phyloP scores from a whole-genome alignment of 371 early-diverging fungal genomes.

The Saksenaea vasiformis region DNA sequence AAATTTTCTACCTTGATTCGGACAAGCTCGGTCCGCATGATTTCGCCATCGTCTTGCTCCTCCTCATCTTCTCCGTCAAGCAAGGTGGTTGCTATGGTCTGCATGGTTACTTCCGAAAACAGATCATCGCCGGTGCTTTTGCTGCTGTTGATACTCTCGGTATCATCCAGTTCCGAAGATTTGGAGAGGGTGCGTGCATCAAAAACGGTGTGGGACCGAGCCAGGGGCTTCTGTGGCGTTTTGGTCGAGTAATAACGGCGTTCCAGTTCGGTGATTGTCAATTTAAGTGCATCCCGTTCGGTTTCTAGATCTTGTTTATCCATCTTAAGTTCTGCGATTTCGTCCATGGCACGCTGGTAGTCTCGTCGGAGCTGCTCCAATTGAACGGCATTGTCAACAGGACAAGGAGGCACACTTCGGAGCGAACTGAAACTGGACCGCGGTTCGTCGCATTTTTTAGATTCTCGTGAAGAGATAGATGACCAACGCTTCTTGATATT shows the following conservation, averaged over 20 bases:
- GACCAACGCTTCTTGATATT: slow-evolving; percentile 34
- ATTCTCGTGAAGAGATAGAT: slow-evolving; percentile 21
- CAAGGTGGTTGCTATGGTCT: slow-evolving; percentile 7
- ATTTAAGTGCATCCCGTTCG: slow-evolving; percentile 44
- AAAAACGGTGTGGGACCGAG: not conserved
- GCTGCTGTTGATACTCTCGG: slow-evolving; percentile 15
- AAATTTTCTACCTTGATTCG: slow-evolving; percentile 35
- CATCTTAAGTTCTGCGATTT: slow-evolving; percentile 28
- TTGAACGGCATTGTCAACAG: not conserved
- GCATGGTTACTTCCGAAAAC: slow-evolving; percentile 16
- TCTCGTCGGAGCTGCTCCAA: slow-evolving; percentile 7
- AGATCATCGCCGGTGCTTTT: slow-evolving; percentile 2
- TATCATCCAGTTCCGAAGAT: slow-evolving; percentile 3
- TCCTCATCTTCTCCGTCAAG: slow-evolving; percentile 6
- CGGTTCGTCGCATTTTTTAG: slow-evolving; percentile 13
- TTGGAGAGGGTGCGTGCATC: not conserved
- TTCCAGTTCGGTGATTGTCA: slow-evolving; percentile 40
- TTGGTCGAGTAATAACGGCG: slow-evolving; percentile 14
- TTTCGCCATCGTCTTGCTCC: slow-evolving; percentile 9
- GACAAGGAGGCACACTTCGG: slow-evolving; percentile 2
- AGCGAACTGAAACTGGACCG: slow-evolving; percentile 20
- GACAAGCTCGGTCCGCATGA: slow-evolving; percentile 24
- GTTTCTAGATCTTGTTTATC: slow-evolving; percentile 42
- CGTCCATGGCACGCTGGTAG: slow-evolving; percentile 22
- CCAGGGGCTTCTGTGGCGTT: not conserved